Evolutionary conservation across 2,329 filamentous ascomycete genomes (phyloP), one percentile per base, ranked within the genome.

Genomic region (Colletotrichum sp.): DNA sequence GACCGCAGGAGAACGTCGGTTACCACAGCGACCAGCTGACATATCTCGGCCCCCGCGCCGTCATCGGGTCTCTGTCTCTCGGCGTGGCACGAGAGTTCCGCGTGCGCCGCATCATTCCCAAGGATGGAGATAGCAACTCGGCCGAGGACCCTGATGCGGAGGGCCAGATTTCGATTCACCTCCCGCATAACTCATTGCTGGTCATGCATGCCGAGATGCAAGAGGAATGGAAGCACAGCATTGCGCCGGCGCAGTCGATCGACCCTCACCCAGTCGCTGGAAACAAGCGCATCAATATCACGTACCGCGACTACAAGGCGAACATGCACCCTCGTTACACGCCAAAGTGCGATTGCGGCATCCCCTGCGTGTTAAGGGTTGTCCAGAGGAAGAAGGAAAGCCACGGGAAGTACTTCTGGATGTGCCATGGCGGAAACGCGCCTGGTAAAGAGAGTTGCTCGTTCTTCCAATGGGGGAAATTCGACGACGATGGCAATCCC

Each of bases 141-240:
- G 75, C 81, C 82, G 84, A 86, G 5, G 86, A 89, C 15, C 87
- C 90, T 3, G 93, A 97, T 78, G 89, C 90, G 0, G 92, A 95
- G 81, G 96, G 96, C 6, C 96, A 98, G 82, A 96, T 99, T 75
- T 93, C 95, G 1, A 97, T 99, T 59, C 95, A 98, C 80, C 91
- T 99, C 0, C 96, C 96, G 0, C 97, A 99, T 84, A 99, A 99
- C 83, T 98, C 95, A 1, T 90, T 99, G 0, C 89, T 99, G 0
- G 89, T 99, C 12, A 99, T 99, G 97, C 96, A 99, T 81, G 96
- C 96, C 1, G 95, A 98, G 82, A 99, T 98, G 95, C 96, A 99
- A 82, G 96, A 99, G 82, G 93, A 95, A 82, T 99, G 96, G 96
- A 99, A 98, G 84, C 97, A 99, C 84, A 91, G 92, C 79, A 94